Evolutionary conservation across 2,329 filamentous ascomycete genomes (phyloP).

Genomic region (Penicillium sp.): DNA sequence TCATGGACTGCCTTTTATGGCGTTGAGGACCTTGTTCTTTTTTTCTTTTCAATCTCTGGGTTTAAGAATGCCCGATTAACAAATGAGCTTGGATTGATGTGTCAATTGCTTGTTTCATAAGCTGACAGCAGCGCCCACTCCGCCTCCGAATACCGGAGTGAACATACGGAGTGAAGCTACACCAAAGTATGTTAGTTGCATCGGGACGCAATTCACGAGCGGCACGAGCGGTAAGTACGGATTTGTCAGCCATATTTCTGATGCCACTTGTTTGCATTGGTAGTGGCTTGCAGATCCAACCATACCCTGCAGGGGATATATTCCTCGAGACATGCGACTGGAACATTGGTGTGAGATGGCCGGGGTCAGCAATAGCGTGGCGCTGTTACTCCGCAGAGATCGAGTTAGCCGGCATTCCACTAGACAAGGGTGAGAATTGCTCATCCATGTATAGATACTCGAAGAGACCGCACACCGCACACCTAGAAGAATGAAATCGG

Average conservation of each 20-base stretch:
- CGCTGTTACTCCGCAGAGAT: conserved; percentile 3
- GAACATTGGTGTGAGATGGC: neutral
- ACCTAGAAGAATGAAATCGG: neutral
- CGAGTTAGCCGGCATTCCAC: neutral
- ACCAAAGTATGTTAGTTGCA: neutral
- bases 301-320: neutral
- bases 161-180: neutral
- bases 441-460: neutral
- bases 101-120: neutral
- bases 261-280: neutral
- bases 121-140: neutral
- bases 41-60: conserved; percentile 11
- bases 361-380: neutral
- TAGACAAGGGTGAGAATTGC: neutral
- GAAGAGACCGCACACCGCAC: neutral
- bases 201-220: neutral
- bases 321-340: neutral
- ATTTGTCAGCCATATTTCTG: conserved; percentile 2
- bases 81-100: neutral
- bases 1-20: conserved; percentile 36
- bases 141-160: neutral
- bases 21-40: conserved; percentile 27
- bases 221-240: conserved; percentile 1
- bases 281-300: conserved; percentile 3
- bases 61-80: neutral